Percentiles rank a stretch among this genome's conserved stretches.
These are phyloP conservation scores for Naegleria gruberi DNA, from an alignment of 208 protist genomes.

Conservation along the genomic window DNA sequence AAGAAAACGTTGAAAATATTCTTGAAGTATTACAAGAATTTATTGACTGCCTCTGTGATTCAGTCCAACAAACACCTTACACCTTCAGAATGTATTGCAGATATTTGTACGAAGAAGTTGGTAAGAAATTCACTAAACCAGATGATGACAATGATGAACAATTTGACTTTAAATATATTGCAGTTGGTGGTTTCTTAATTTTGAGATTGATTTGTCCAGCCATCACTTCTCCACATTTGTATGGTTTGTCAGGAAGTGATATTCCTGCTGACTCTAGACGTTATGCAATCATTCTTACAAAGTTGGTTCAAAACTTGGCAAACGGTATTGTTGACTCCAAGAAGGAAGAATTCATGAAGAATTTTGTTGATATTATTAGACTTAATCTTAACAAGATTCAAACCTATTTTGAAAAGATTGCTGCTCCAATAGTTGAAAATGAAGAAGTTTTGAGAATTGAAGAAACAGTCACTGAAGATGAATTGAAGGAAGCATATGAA, in stretches of 20 bases:
- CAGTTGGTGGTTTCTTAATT: conserved; percentile 48
- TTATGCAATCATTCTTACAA: conserved; percentile 38
- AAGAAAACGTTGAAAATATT: conserved; percentile 23
- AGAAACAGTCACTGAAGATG: not conserved
- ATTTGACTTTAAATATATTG: conserved; percentile 41
- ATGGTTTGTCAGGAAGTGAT: conserved; percentile 17
- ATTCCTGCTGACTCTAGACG: conserved; percentile 33
- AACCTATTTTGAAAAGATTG: conserved; percentile 41
- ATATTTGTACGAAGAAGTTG: conserved; percentile 10
- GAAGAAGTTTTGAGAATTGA: not conserved
- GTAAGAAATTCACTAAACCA: conserved; percentile 20
- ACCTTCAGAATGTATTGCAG: not conserved
- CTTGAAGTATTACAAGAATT: conserved; percentile 29
- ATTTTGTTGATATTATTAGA: conserved; percentile 39
- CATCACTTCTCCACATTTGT: conserved; percentile 36
- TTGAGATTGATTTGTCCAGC: conserved; percentile 47
- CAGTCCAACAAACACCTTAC: not conserved
- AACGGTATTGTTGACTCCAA: conserved; percentile 38
- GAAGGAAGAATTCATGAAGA: conserved; percentile 49
- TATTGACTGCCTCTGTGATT: conserved; percentile 21
- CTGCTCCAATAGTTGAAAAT: not conserved
- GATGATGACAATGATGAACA: conserved; percentile 36
- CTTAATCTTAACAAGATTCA: conserved; percentile 32
- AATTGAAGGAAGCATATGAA: not conserved
- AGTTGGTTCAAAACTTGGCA: conserved; percentile 45